These are phyloP conservation scores for Ceratocystis smalleyi DNA, from an alignment of 2,329 filamentous ascomycete genomes.

Conservation along the genomic window DNA sequence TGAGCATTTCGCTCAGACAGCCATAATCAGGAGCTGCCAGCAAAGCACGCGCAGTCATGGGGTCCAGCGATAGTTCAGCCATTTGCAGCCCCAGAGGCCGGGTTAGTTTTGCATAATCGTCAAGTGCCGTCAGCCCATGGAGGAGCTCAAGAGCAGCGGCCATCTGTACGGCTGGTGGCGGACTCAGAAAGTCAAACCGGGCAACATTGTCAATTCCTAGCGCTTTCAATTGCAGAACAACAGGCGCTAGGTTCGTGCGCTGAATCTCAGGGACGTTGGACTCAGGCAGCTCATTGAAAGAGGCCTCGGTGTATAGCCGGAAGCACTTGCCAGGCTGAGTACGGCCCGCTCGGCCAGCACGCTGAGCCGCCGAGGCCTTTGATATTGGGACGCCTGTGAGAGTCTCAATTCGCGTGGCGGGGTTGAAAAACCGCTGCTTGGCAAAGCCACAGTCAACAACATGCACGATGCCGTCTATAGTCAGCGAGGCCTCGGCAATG, in stretches of 20 bases:
- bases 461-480: slow-evolving; percentile 80
- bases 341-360: slow-evolving; percentile 76
- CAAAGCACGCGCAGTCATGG: slow-evolving; percentile 86
- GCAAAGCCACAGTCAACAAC: slow-evolving; percentile 86
- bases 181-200: slow-evolving; percentile 74
- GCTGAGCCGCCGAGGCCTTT: slow-evolving; percentile 81
- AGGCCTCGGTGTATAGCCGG: slow-evolving; percentile 69
- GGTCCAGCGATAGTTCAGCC: slow-evolving; percentile 84
- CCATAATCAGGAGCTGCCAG: slow-evolving; percentile 59
- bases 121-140: slow-evolving; percentile 71
- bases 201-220: slow-evolving; percentile 89
- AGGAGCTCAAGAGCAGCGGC: slow-evolving; percentile 76
- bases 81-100: slow-evolving; percentile 75
- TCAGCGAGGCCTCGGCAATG: slow-evolving; percentile 90
- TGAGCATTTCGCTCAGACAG: slow-evolving; percentile 73
- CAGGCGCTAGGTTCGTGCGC: slow-evolving; percentile 74
- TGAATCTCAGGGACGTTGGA: slow-evolving; percentile 81
- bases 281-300: slow-evolving; percentile 50
- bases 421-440: slow-evolving; percentile 76
- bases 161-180: slow-evolving; percentile 72
- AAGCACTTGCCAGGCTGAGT: slow-evolving; percentile 89
- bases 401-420: slow-evolving; percentile 71
- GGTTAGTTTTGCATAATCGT: slow-evolving; percentile 81
- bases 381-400: slow-evolving; percentile 70
- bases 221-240: slow-evolving; percentile 82